Percentiles rank a stretch among this genome's conserved stretches.
phyloP scores from a whole-genome alignment of 371 early-diverging fungal genomes.

The Massospora cicadina region DNA sequence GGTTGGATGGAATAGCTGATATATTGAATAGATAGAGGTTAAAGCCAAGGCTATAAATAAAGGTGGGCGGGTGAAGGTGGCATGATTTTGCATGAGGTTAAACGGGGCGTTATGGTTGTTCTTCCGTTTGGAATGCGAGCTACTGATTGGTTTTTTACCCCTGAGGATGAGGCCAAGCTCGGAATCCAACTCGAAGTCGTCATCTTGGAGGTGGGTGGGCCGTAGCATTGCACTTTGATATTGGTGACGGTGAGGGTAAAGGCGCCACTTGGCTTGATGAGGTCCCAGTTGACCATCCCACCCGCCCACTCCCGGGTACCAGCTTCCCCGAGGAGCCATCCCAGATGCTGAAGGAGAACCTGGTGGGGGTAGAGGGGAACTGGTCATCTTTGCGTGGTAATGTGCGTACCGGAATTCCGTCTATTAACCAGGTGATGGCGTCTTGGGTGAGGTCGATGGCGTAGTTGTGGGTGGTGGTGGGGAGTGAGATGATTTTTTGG shows the following conservation, averaged over 20 bases:
- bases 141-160: background rate
- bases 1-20: too few relatives aligned
- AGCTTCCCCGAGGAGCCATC: slow-evolving; percentile 37
- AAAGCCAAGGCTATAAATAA: too few relatives aligned
- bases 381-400: slow-evolving; percentile 17
- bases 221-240: slow-evolving; percentile 6
- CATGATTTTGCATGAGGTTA: too few relatives aligned
- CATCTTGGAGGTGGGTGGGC: background rate
- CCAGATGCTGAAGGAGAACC: slow-evolving; percentile 45
- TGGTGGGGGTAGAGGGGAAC: slow-evolving; percentile 32
- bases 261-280: background rate
- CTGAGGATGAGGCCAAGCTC: background rate
- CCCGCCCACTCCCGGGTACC: slow-evolving; percentile 52
- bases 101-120: too few relatives aligned
- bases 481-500: slow-evolving; percentile 12
- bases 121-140: too few relatives aligned
- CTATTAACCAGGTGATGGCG: slow-evolving; percentile 28
- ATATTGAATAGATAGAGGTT: too few relatives aligned
- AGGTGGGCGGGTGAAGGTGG: too few relatives aligned
- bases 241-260: background rate
- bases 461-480: slow-evolving; percentile 18
- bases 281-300: slow-evolving; percentile 26
- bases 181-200: background rate
- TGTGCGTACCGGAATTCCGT: slow-evolving; percentile 28
- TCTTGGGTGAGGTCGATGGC: slow-evolving; percentile 36